These are phyloP conservation scores for Aplosporella prunicola DNA, from an alignment of 2,329 filamentous ascomycete genomes.

Conservation along the genomic window DNA sequence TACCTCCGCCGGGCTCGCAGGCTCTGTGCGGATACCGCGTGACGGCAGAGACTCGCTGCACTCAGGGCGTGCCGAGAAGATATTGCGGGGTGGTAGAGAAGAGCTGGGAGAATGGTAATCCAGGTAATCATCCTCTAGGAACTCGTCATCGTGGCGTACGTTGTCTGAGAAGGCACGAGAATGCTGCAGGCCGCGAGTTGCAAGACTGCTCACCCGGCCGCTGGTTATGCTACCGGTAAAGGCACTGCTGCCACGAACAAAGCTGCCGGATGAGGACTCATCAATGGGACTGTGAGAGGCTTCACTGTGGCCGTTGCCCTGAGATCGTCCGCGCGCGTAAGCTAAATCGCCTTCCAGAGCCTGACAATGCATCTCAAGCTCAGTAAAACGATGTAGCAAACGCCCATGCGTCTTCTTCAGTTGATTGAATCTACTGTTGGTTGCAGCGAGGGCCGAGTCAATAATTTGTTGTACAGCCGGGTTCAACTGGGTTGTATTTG, in stretches of 20 bases:
- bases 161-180: constrained; percentile 17
- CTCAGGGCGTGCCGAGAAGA: constrained; percentile 18
- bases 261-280: constrained; percentile 11
- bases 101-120: too few relatives aligned
- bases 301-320: constrained; percentile 6
- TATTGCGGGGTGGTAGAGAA: constrained; percentile 13
- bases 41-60: constrained; percentile 20
- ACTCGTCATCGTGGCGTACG: constrained; percentile 4
- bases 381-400: constrained; percentile 41
- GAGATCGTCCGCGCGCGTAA: constrained; percentile 6
- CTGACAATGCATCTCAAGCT: constrained; percentile 38
- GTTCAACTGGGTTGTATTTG: constrained; percentile 24
- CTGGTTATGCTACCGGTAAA: constrained; percentile 15
- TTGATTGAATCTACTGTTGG: constrained; percentile 38
- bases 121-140: constrained; percentile 18
- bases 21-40: constrained; percentile 2
- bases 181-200: constrained; percentile 17
- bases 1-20: background rate
- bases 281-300: constrained; percentile 5
- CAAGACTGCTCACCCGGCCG: constrained; percentile 9
- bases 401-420: constrained; percentile 44
- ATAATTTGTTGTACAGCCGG: constrained; percentile 38
- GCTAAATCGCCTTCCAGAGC: constrained; percentile 27
- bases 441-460: constrained; percentile 39
- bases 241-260: constrained; percentile 17